Evolutionary conservation across 2,329 filamentous ascomycete genomes (phyloP), one percentile per base, ranked within the genome.

Genomic region (Cytospora leucostoma): DNA sequence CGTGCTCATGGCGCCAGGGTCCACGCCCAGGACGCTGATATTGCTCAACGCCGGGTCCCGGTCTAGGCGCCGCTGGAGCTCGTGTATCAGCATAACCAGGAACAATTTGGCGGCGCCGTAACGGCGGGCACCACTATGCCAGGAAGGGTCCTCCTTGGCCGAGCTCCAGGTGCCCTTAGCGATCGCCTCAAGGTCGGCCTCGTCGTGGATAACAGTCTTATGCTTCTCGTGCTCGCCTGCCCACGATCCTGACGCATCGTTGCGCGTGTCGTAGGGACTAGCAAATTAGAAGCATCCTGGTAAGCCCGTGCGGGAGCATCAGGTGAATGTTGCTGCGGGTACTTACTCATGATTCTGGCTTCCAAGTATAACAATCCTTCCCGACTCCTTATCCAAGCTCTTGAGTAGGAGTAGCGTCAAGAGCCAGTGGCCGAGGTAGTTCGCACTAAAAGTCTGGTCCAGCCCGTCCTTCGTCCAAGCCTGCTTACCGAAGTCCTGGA

Each of bases 61-160:
- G 37, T 68, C 63, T n/a, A 75, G 64, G 8, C 73, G 71, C 35
- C 61, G 64, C 44, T 71, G 68, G 15, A 74, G 69, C 61, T 75
- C 73, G 35, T 51, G 17, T n/a, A 11, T 38, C 15, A 61, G 51
- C 71, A 75, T 75, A 17, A 74, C 66, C 10, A 69, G 58, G 62
- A 70, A 74, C 13, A 74, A 65, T 56, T 75, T 74, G n/a, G 68
- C 65, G 13, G 73, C 73, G 1, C 73, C 73, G 56, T 75, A 76
- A 11, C 74, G 67, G 27, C 74, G 68, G 40, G 70, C 68, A 11
- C 32, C 59, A 33, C 67, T 65, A 34, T 72, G 69, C 27, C 51
- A 56, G 17, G 53, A 56, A n/a, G 37, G 58, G 17, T 71, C 68
- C 12, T 66, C 50, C 1, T 67, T 54, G 12, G 12, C 15, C 0